A percentile compares a stretch with the other conserved stretches of the same genome.
Evolutionary conservation across 768 basidiomycete species (phyloP).

Genomic region (Mycena galopus): DNA sequence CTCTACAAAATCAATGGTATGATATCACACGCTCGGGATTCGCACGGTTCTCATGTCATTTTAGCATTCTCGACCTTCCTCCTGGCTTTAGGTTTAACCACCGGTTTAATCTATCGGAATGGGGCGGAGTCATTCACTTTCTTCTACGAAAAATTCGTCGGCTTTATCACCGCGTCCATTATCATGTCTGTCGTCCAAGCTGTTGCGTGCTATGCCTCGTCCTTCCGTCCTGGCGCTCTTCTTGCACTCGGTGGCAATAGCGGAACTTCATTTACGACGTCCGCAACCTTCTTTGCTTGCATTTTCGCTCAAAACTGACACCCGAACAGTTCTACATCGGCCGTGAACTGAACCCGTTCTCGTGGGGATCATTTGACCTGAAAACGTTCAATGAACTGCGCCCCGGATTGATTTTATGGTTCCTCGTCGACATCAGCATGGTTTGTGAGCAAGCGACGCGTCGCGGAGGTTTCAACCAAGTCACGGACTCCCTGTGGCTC

Average conservation of each 20-base stretch:
- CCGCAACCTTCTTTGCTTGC: slow-evolving; percentile 45
- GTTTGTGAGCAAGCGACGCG: slow-evolving; percentile 91
- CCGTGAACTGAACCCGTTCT: slow-evolving; percentile 93
- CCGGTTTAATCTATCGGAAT: slow-evolving; percentile 76
- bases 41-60: slow-evolving; percentile 1
- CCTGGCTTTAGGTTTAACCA: slow-evolving; percentile 79
- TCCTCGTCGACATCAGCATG: slow-evolving; percentile 90
- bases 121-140: slow-evolving; percentile 90
- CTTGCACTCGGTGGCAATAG: slow-evolving; percentile 95
- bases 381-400: slow-evolving; percentile 88
- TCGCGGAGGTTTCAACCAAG: slow-evolving; percentile 70
- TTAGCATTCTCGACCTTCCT: slow-evolving; percentile 92
- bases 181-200: slow-evolving; percentile 85
- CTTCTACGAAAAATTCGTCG: slow-evolving; percentile 92
- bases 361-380: slow-evolving; percentile 67
- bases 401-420: slow-evolving; percentile 93
- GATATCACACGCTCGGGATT: slow-evolving; percentile 40
- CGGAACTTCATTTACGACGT: slow-evolving; percentile 93
- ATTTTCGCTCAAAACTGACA: slow-evolving; percentile 7
- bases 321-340: slow-evolving; percentile 88
- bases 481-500: slow-evolving; percentile 94
- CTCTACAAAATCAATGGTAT: slow-evolving; percentile 96
- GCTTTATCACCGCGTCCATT: slow-evolving; percentile 86
- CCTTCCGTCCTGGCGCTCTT: slow-evolving; percentile 77
- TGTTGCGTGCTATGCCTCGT: slow-evolving; percentile 74